Evolutionary conservation across 768 basidiomycete species (phyloP), one percentile per base, ranked within the genome.

Genomic region (Exsudoporus frostii): DNA sequence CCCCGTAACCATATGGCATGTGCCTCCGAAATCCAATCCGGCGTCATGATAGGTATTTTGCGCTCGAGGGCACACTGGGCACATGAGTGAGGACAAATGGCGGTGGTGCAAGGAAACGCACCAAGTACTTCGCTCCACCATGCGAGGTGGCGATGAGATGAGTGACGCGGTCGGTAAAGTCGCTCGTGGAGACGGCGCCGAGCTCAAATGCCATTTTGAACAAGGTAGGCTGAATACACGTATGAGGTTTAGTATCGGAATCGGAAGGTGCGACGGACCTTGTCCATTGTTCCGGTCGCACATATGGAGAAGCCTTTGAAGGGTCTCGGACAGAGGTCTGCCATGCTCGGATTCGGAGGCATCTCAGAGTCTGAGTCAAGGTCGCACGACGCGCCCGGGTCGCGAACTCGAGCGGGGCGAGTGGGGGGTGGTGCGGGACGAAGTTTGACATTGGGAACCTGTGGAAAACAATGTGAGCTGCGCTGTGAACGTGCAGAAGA

Each of bases 391-490:
- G 44, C 50, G 68, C 65, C 45, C 53, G 55, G 50, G 46, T 63
- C 57, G 9, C 38, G 37, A 19, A 22, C 52, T 59, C 48, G 52
- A 0, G 46, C 20, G 1, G 42, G 64, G 63, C 56, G 53, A 64
- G 55, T 44, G 61, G 67, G 55, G 32, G 69, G 68, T 51, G 75
- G 76, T 13, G 81, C 82, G 4, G 89, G 89, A 19, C 90, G 83
- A 55, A 92, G 79, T 57, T 86, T 90, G 56, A 91, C 90, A 74
- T 86, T 87, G 3, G 90, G 89, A 15, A 92, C 88, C 89, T 91
- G 54, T 25, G 22, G 5, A 48, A 42, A n/a, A 17, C 10, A 7
- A 37, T 11, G 38, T 54, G 17, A 40, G 10, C 20, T 14, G 22
- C 7, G 24, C 7, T 22, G 19, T 17, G 9, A 37, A 25, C 4